Percentiles rank a stretch among this genome's conserved stretches.
Evolutionary conservation across 176 grass and related monocot genomes (phyloP).

Genomic region (Carex scoparia): DNA sequence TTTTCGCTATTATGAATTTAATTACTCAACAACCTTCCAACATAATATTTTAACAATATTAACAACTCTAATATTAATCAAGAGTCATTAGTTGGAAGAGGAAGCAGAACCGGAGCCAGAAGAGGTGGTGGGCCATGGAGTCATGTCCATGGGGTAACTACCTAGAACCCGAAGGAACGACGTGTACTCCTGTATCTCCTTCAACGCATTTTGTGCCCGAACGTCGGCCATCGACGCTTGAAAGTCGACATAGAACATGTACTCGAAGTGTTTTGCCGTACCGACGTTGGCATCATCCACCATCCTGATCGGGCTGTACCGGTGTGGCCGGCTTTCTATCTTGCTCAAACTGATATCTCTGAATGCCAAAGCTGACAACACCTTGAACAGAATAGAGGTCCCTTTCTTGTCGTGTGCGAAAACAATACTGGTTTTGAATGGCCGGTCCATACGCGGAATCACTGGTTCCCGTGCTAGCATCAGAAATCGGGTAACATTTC

Average conservation of each 20-base stretch:
- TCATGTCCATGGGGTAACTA: slow-evolving; percentile 29
- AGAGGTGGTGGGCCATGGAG: slow-evolving; percentile 5
- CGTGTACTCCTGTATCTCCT: slow-evolving; percentile 29
- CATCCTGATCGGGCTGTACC: slow-evolving; percentile 29
- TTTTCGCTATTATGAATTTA: not conserved
- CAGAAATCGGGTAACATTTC: slow-evolving; percentile 28
- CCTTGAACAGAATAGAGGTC: slow-evolving; percentile 39
- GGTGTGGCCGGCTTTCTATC: slow-evolving; percentile 41
- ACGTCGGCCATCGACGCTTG: slow-evolving; percentile 33
- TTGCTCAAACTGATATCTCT: slow-evolving; percentile 34
- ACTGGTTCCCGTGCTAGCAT: slow-evolving; percentile 24
- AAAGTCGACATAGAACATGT: slow-evolving; percentile 44
- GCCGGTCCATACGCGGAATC: slow-evolving; percentile 22
- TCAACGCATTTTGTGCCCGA: slow-evolving; percentile 9
- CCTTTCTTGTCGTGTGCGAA: slow-evolving; percentile 19
- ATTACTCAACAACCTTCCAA: not conserved
- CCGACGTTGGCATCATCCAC: slow-evolving; percentile 34
- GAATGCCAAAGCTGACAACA: slow-evolving; percentile 38
- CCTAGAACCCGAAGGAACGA: slow-evolving; percentile 27
- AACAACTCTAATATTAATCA: not conserved
- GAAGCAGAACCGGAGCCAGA: not conserved
- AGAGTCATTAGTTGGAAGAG: not conserved
- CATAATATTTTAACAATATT: not conserved
- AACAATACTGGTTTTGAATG: slow-evolving; percentile 34
- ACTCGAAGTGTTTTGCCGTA: slow-evolving; percentile 43